Conservation (phyloP, 2,329 filamentous ascomycete genomes). For the Aquanectria penicillioides region DNA sequence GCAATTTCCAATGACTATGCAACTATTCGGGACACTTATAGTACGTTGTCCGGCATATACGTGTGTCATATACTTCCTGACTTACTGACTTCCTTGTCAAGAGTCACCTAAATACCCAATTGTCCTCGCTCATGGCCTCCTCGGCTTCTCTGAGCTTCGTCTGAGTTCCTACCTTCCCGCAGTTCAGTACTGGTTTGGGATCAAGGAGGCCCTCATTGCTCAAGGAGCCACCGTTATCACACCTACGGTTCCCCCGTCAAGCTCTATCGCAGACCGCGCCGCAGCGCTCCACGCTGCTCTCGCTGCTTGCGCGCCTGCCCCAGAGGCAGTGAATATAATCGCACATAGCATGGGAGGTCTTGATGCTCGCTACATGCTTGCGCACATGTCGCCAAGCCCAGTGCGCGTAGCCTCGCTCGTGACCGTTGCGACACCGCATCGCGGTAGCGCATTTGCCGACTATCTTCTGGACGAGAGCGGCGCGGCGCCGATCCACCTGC, state of each 20-base stretch:
- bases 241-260: slow-evolving; percentile 69
- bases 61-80: neutral
- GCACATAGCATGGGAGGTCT: slow-evolving; percentile 76
- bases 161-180: slow-evolving; percentile 62
- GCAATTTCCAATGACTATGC: slow-evolving; percentile 60
- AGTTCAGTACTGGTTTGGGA: slow-evolving; percentile 73
- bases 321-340: slow-evolving; percentile 75
- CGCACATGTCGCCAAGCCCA: slow-evolving; percentile 58
- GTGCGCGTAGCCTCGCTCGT: slow-evolving; percentile 62
- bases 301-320: slow-evolving; percentile 50
- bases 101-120: slow-evolving; percentile 69
- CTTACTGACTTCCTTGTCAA: slow-evolving; percentile 38
- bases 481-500: slow-evolving; percentile 58
- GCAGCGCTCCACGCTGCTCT: slow-evolving; percentile 66
- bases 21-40: slow-evolving; percentile 55
- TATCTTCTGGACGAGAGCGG: slow-evolving; percentile 55
- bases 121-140: slow-evolving; percentile 72
- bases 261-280: slow-evolving; percentile 69
- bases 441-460: slow-evolving; percentile 66
- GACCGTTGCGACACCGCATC: slow-evolving; percentile 66
- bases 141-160: slow-evolving; percentile 70
- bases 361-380: slow-evolving; percentile 73
- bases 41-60: slow-evolving; percentile 40
- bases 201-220: slow-evolving; percentile 64
- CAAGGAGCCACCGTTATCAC: slow-evolving; percentile 67